Evolutionary conservation across 2,329 filamentous ascomycete species (phyloP).

Genomic region (Coniochaeta sp.): DNA sequence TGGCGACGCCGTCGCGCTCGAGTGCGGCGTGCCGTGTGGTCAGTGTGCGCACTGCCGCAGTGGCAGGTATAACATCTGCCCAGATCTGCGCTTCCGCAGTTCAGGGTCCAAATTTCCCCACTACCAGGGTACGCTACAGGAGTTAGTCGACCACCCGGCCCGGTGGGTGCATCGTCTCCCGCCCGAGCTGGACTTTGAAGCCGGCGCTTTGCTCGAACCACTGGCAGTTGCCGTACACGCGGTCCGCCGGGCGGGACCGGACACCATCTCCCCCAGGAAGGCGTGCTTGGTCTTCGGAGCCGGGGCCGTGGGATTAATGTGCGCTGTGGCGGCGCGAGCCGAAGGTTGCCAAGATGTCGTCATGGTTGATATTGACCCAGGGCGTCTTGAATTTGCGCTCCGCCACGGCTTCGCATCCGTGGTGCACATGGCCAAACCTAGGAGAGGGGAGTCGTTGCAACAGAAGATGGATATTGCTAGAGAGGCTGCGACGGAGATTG

Average conservation of each 20-base stretch:
- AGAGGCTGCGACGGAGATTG: not conserved
- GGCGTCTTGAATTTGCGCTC: constrained; percentile 52
- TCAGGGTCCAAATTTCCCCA: constrained; percentile 57
- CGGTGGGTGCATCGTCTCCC: constrained; percentile 56
- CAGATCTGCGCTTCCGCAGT: constrained; percentile 53
- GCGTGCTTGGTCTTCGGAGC: constrained; percentile 56
- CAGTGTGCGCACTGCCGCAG: constrained; percentile 41
- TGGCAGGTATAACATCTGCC: constrained; percentile 54
- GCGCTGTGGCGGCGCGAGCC: constrained; percentile 54
- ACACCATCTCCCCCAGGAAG: constrained; percentile 33
- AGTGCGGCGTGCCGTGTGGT: constrained; percentile 48
- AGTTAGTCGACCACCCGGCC: constrained; percentile 55
- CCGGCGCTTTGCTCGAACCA: constrained; percentile 54
- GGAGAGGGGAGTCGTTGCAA: not conserved
- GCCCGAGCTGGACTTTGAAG: constrained; percentile 48
- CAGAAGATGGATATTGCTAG: not conserved
- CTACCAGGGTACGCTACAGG: constrained; percentile 55
- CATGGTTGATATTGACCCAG: constrained; percentile 52
- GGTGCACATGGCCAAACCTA: not conserved
- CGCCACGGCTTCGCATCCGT: constrained; percentile 52
- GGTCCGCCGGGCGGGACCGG: constrained; percentile 44
- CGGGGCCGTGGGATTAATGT: constrained; percentile 55
- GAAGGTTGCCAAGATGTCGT: constrained; percentile 52
- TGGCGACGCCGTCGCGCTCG: constrained; percentile 52
- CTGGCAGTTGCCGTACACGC: constrained; percentile 56